Evolutionary conservation across 1,284 basidiomycete genomes (phyloP).

Genomic region (Ganoderma lucidum): DNA sequence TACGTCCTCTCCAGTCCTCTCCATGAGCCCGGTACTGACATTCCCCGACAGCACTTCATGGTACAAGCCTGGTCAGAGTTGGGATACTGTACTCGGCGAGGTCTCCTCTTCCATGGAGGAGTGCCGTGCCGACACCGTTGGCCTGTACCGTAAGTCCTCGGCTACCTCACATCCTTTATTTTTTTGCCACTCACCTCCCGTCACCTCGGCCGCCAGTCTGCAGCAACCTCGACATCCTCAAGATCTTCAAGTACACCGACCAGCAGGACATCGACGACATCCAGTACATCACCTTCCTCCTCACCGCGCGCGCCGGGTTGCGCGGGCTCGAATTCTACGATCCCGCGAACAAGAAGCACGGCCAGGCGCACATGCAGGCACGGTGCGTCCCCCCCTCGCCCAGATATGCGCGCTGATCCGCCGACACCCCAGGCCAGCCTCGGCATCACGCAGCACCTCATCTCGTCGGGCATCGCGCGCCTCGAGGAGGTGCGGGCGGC

Average conservation of each 20-base stretch:
- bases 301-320: slow-evolving; percentile 86
- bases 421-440: slow-evolving; percentile 51
- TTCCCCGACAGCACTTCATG: slow-evolving; percentile 63
- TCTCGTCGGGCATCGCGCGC: slow-evolving; percentile 72
- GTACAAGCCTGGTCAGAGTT: slow-evolving; percentile 87
- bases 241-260: slow-evolving; percentile 80
- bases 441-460: slow-evolving; percentile 83
- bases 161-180: neutral
- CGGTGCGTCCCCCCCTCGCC: slow-evolving; percentile 52
- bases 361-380: slow-evolving; percentile 93
- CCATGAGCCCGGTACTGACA: neutral
- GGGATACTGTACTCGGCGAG: slow-evolving; percentile 81
- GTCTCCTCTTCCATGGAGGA: slow-evolving; percentile 90
- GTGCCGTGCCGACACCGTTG: slow-evolving; percentile 86
- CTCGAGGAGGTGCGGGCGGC: slow-evolving; percentile 71
- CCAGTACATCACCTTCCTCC: slow-evolving; percentile 81
- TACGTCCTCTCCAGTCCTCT: slow-evolving; percentile 41
- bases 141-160: slow-evolving; percentile 68
- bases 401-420: slow-evolving; percentile 3
- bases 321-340: slow-evolving; percentile 86
- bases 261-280: slow-evolving; percentile 77
- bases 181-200: neutral
- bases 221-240: slow-evolving; percentile 74
- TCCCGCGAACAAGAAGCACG: slow-evolving; percentile 80
- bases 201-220: slow-evolving; percentile 55